Conservation (phyloP, 2,329 filamentous ascomycete genomes). For the Botrytis hyacinthi region DNA sequence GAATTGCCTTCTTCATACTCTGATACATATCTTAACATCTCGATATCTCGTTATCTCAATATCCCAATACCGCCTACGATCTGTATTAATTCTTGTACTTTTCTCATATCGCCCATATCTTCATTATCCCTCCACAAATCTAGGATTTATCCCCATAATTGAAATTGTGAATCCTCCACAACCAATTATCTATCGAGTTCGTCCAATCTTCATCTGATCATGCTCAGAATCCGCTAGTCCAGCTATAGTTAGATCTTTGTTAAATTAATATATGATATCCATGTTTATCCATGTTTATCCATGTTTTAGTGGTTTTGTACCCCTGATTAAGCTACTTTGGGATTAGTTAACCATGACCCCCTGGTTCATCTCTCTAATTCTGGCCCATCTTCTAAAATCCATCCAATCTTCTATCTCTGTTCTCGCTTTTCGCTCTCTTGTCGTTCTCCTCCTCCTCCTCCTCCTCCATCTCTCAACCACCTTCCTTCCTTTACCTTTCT, state of each 20-base stretch:
- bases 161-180: slow-evolving; percentile 5
- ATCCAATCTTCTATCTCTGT: neutral
- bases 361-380: slow-evolving; percentile 1
- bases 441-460: slow-evolving; percentile 5
- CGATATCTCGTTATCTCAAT: neutral
- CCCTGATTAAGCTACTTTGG: slow-evolving; percentile 17
- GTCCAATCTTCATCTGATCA: slow-evolving; percentile 12
- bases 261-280: neutral
- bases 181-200: slow-evolving; percentile 3
- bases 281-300: neutral
- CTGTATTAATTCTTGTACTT: neutral
- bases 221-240: neutral
- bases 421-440: neutral
- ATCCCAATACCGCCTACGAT: neutral
- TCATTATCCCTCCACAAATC: neutral
- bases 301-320: neutral
- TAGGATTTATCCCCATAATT: neutral
- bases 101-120: neutral
- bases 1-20: neutral
- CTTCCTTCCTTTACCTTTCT: slow-evolving; percentile 20
- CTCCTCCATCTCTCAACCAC: slow-evolving; percentile 18
- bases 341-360: neutral
- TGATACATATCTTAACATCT: neutral
- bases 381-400: slow-evolving; percentile 5
- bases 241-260: neutral